Base-by-base conservation (phyloP, 306 rosid genomes). In the Quercus variabilis region DNA sequence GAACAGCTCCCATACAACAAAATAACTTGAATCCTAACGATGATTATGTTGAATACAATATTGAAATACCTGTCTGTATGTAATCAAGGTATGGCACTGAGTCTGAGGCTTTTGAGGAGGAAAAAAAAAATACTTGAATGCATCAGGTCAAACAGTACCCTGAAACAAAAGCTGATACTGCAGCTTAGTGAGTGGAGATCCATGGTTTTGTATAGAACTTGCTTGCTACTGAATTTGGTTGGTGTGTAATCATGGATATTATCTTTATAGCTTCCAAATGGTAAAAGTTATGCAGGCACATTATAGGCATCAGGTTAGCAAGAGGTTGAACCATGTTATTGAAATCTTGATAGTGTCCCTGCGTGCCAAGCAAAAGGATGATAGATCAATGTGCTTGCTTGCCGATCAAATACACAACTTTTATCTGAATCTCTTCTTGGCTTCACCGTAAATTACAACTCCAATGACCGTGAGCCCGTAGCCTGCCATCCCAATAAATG, bases 401-500 rank as follows among this genome's bases (percentile, higher is more conserved):
- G 63, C 43, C 17, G 30, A 65, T 19, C 30, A 49, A 64, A 71
- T 71, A 23, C 25, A n/a, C 51, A 57, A 54, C 74, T 33, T 77
- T 83, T 55, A 77, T 73, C 80, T 79, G 79, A 54, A 25, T 81
- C 84, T 73, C 81, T 89, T 86, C 78, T 87, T 89, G 63, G 90
- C 86, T 83, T 86, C 92, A 80, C 96, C 80, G 77, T 91, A 91
- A 58, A 86, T 67, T 76, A 89, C 49, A 11, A 91, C 92, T 57
- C 94, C 95, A 74, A 86, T 12, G 19, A 88, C 89, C 19, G 92
- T 90, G 71, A 90, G 91, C 23, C 76, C 69, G 74, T 89, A 91
- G 73, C 96, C 91, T 17, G 76, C 55, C 93, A 91, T 91, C 55
- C 96, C 90, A 62, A 83, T 86, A 3, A 86, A 46, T 56, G 96